Percentiles rank a stretch among this genome's conserved stretches.
These are phyloP conservation scores for Graphium sp. DNA, from an alignment of 2,329 filamentous ascomycete species.

Conservation along the genomic window DNA sequence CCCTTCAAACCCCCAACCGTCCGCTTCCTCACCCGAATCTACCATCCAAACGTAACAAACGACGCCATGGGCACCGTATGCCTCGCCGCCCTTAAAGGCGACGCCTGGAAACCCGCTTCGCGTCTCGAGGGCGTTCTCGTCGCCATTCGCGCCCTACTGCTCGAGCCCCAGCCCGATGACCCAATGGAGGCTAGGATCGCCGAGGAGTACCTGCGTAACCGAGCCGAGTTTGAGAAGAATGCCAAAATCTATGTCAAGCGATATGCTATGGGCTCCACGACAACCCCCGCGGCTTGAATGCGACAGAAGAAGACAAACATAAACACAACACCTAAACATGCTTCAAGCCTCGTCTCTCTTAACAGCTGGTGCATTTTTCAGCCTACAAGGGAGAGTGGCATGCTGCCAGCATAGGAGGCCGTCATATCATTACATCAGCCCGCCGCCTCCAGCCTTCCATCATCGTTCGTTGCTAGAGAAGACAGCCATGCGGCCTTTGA, in stretches of 20 bases:
- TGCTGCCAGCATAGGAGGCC: too few relatives aligned
- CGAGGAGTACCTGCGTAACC: slow-evolving; percentile 60
- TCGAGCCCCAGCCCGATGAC: slow-evolving; percentile 76
- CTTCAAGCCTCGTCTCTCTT: too few relatives aligned
- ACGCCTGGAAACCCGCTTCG: slow-evolving; percentile 84
- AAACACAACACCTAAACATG: too few relatives aligned
- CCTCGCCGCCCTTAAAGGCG: slow-evolving; percentile 63
- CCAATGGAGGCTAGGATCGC: slow-evolving; percentile 77
- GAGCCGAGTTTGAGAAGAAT: slow-evolving; percentile 53
- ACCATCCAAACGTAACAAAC: slow-evolving; percentile 89
- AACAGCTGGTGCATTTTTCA: too few relatives aligned
- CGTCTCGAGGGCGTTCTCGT: slow-evolving; percentile 61
- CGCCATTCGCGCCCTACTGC: slow-evolving; percentile 56
- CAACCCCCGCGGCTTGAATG: too few relatives aligned
- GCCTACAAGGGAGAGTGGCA: too few relatives aligned
- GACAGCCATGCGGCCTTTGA: too few relatives aligned
- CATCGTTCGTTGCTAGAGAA: too few relatives aligned
- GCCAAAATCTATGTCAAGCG: slow-evolving; percentile 57
- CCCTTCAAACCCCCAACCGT: slow-evolving; percentile 78
- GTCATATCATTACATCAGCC: too few relatives aligned
- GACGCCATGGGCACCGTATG: slow-evolving; percentile 76
- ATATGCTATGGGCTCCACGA: too few relatives aligned
- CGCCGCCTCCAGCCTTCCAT: too few relatives aligned
- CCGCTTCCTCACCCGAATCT: slow-evolving; percentile 76
- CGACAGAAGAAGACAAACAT: too few relatives aligned